phyloP scores from a whole-genome alignment of 2,329 filamentous ascomycete species.

The Colletotrichum sp. region DNA sequence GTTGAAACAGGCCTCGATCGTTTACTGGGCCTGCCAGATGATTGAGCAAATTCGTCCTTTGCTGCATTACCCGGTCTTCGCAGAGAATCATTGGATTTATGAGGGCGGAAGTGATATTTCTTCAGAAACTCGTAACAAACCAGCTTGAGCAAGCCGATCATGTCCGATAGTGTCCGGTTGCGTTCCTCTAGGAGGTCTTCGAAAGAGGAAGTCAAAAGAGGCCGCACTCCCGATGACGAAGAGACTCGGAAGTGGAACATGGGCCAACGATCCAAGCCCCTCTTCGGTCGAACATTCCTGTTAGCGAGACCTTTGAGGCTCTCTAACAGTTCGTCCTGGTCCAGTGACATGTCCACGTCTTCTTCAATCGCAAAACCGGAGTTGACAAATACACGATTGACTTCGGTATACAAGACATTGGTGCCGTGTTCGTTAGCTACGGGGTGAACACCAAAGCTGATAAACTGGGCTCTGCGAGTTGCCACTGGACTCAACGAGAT shows the following conservation, averaged over 20 bases:
- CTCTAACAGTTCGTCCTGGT: slow-evolving; percentile 44
- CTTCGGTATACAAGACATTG: slow-evolving; percentile 74
- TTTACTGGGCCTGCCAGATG: neutral
- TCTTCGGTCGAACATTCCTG: slow-evolving; percentile 58
- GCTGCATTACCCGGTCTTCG: neutral
- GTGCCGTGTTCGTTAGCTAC: slow-evolving; percentile 59
- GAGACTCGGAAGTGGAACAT: slow-evolving; percentile 84
- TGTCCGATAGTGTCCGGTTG: slow-evolving; percentile 49
- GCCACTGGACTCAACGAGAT: slow-evolving; percentile 75
- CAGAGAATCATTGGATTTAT: slow-evolving; percentile 27
- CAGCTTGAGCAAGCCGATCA: slow-evolving; percentile 69
- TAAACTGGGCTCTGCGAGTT: slow-evolving; percentile 77
- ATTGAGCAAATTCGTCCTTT: neutral
- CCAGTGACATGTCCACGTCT: slow-evolving; percentile 33
- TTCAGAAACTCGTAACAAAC: slow-evolving; percentile 78
- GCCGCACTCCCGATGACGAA: neutral
- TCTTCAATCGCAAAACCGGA: slow-evolving; percentile 78
- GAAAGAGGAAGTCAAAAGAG: neutral
- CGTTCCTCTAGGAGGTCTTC: slow-evolving; percentile 48
- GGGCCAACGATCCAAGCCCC: slow-evolving; percentile 80
- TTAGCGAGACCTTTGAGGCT: slow-evolving; percentile 43
- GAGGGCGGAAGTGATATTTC: slow-evolving; percentile 71
- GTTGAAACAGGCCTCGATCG: neutral
- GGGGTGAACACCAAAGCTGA: slow-evolving; percentile 77
- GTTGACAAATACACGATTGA: slow-evolving; percentile 77